Evolutionary conservation across 2,329 filamentous ascomycete genomes (phyloP).

Genomic region (Ophiostoma populinum): DNA sequence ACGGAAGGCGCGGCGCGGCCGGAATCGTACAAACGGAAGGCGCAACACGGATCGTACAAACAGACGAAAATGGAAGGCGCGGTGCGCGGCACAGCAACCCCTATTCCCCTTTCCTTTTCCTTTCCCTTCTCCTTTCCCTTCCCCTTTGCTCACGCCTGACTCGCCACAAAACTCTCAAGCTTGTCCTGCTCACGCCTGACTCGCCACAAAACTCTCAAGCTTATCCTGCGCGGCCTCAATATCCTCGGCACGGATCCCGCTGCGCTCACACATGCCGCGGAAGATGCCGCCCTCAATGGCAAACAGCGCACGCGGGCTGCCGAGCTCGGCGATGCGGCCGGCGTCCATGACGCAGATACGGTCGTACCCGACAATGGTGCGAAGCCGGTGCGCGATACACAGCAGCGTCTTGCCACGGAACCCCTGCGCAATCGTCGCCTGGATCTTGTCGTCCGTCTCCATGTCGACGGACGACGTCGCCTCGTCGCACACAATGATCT

Average conservation of each 20-base stretch:
- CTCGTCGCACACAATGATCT: conserved; percentile 95
- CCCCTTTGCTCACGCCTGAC: too few species aligned
- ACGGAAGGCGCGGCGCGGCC: too few species aligned
- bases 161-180: conserved; percentile 11
- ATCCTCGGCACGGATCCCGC: conserved; percentile 50
- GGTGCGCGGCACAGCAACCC: too few species aligned
- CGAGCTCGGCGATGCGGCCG: conserved; percentile 74
- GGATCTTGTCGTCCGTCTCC: conserved; percentile 93
- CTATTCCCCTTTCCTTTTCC: too few species aligned
- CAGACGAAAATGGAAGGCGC: too few species aligned
- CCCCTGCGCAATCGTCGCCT: conserved; percentile 66
- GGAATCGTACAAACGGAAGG: too few species aligned
- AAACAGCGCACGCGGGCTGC: conserved; percentile 58
- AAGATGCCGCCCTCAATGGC: conserved; percentile 56
- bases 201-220: conserved; percentile 11
- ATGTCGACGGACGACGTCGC: conserved; percentile 88
- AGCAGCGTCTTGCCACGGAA: conserved; percentile 79
- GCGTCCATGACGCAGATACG: conserved; percentile 94
- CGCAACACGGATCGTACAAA: too few species aligned
- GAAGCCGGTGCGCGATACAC: conserved; percentile 81
- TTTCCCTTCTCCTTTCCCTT: too few species aligned
- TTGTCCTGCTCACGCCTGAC: too few species aligned
- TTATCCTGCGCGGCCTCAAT: conserved; percentile 23
- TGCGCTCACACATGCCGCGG: conserved; percentile 73
- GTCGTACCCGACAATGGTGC: conserved; percentile 88